Percentiles rank a stretch among this genome's conserved stretches.
Conservation (phyloP, 2,329 filamentous ascomycete species). For the Aspergillus japonicus region DNA sequence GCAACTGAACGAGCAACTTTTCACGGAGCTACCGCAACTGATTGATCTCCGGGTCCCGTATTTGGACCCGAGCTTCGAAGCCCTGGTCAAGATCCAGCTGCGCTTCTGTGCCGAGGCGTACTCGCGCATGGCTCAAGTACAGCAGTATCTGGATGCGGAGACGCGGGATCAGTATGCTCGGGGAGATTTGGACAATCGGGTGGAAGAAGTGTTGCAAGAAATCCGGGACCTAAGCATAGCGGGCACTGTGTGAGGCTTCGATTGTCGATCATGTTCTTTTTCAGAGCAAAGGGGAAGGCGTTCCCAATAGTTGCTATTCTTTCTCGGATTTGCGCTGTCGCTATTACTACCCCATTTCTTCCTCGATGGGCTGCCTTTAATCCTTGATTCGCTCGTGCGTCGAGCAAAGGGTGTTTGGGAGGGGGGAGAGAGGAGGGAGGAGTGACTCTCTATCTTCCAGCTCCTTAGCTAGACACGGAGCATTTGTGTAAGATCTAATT, state of each 20-base stretch:
- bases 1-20: constrained; percentile 94
- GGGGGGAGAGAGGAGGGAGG: background rate
- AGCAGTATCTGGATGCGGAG: constrained; percentile 94
- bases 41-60: constrained; percentile 97
- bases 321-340: background rate
- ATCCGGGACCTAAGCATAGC: constrained; percentile 95
- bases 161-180: constrained; percentile 95
- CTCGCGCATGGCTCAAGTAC: constrained; percentile 96
- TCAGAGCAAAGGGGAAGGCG: background rate
- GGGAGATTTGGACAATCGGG: constrained; percentile 83
- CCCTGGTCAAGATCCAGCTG: constrained; percentile 96
- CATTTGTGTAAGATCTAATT: background rate
- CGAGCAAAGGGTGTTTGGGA: background rate
- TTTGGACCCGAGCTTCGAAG: constrained; percentile 94
- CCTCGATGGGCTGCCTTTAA: background rate
- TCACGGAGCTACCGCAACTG: constrained; percentile 86
- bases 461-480: background rate
- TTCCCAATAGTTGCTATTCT: background rate
- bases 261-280: constrained; percentile 15
- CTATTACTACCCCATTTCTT: background rate
- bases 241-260: constrained; percentile 56
- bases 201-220: constrained; percentile 95
- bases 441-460: background rate
- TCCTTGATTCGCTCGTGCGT: background rate
- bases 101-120: constrained; percentile 98